phyloP scores from a whole-genome alignment of 495 filamentous ascomycete species.

The Neohortaea acidophila region DNA sequence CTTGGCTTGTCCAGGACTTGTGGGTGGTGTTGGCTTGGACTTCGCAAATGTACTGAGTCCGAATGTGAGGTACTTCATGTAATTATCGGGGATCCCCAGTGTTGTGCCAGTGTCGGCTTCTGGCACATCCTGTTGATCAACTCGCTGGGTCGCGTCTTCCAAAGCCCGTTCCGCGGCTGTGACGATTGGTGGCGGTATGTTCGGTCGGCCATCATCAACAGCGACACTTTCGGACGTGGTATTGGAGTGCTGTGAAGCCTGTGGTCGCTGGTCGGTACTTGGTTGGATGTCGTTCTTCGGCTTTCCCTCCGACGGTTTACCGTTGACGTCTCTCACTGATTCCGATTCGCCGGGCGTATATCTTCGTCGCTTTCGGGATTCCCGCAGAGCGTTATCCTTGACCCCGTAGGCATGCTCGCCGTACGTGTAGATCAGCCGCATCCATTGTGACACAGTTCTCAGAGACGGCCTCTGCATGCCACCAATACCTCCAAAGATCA shows the following conservation, averaged over 20 bases:
- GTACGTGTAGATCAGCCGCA: conserved; percentile 65
- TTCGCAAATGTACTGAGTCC: conserved; percentile 14
- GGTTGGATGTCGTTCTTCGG: too few species aligned
- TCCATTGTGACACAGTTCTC: conserved; percentile 57
- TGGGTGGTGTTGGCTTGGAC: conserved; percentile 5
- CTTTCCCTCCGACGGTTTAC: too few species aligned
- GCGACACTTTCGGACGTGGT: too few species aligned
- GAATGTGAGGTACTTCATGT: conserved; percentile 43
- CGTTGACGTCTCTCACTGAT: too few species aligned
- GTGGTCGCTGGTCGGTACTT: too few species aligned
- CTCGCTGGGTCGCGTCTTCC: neutral
- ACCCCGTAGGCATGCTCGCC: conserved; percentile 71
- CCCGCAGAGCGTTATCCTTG: conserved; percentile 50
- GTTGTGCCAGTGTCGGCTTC: conserved; percentile 29
- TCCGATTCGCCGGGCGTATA: too few species aligned
- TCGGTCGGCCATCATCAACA: neutral
- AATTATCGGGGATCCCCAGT: conserved; percentile 29
- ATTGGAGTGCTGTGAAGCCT: too few species aligned
- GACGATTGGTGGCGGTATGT: conserved; percentile 8
- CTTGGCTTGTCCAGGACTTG: neutral
- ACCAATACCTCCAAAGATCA: conserved; percentile 67
- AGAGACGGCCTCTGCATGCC: conserved; percentile 49
- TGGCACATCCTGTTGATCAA: neutral
- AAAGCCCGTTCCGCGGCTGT: conserved; percentile 4
- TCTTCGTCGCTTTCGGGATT: conserved; percentile 22